These are phyloP conservation scores for Rhodofomes roseus DNA, from an alignment of 1,284 basidiomycete species.

Conservation along the genomic window DNA sequence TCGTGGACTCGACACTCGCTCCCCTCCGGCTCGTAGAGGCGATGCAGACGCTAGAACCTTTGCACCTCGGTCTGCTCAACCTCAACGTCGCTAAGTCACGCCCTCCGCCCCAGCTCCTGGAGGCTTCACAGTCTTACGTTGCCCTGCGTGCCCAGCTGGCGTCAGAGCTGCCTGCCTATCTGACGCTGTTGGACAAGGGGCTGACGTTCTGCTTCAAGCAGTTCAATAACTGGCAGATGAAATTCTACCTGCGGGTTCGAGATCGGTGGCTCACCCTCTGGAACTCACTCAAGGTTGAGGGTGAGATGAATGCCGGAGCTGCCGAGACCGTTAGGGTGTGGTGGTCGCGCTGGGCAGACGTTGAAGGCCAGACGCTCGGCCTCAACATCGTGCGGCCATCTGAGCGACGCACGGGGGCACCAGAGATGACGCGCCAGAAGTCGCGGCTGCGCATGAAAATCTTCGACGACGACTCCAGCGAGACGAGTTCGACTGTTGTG, in stretches of 20 bases:
- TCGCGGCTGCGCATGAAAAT: constrained; percentile 8
- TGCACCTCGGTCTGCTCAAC: constrained; percentile 63
- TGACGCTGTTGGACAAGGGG: constrained; percentile 55
- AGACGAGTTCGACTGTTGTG: constrained; percentile 13
- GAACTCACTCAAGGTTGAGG: constrained; percentile 74
- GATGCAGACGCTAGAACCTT: constrained; percentile 66
- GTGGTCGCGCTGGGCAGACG: constrained; percentile 60
- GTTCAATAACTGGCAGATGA: constrained; percentile 51
- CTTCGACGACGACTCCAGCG: constrained; percentile 9
- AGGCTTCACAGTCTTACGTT: constrained; percentile 69
- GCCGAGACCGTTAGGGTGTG: constrained; percentile 68
- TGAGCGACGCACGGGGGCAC: constrained; percentile 15
- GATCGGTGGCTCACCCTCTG: constrained; percentile 72
- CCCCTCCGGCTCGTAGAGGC: constrained; percentile 64
- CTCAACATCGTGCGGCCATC: constrained; percentile 39
- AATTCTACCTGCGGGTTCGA: constrained; percentile 54
- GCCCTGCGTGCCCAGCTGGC: constrained; percentile 68
- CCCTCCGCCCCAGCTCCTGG: constrained; percentile 57
- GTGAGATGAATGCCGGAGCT: constrained; percentile 61
- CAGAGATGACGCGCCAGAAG: constrained; percentile 14
- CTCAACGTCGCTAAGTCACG: constrained; percentile 59
- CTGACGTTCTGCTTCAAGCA: constrained; percentile 45
- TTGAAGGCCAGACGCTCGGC: constrained; percentile 43
- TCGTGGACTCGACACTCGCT: constrained; percentile 53
- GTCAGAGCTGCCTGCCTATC: constrained; percentile 61